These are phyloP conservation scores for Ligustrum vulgare DNA, from an alignment of 257 asterid species.

Conservation along the genomic window DNA sequence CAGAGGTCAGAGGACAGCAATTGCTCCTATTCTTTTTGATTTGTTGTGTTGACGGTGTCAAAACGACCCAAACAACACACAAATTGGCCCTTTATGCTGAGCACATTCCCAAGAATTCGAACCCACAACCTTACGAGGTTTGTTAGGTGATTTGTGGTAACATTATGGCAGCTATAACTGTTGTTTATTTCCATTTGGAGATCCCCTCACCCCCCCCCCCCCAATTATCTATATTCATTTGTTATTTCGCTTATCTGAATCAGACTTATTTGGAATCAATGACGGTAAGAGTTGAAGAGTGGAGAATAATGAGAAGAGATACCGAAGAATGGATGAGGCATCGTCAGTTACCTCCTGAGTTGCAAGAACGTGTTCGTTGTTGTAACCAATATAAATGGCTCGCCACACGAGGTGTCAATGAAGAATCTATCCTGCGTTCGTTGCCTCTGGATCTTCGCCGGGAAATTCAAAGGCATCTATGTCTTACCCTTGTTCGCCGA, in stretches of 20 bases:
- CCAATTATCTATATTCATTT: neutral
- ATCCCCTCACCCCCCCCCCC: neutral
- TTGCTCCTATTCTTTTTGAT: neutral
- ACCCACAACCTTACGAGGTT: too few species aligned
- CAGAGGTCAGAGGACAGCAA: neutral
- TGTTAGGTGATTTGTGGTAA: too few species aligned
- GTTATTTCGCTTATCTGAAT: constrained; percentile 6
- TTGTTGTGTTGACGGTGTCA: neutral
- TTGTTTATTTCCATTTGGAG: neutral
- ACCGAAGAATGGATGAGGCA: constrained; percentile 99
- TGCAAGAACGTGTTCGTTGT: constrained; percentile 90
- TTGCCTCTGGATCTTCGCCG: constrained; percentile 89
- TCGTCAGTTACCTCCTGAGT: constrained; percentile 79
- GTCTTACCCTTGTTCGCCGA: constrained; percentile 94
- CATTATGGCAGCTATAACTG: neutral
- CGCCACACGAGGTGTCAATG: constrained; percentile 92
- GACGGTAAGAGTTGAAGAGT: constrained; percentile 95
- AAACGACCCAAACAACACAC: too few species aligned
- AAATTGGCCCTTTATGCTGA: too few species aligned
- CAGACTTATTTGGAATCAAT: constrained; percentile 89
- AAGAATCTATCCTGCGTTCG: constrained; percentile 69
- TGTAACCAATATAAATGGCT: constrained; percentile 87
- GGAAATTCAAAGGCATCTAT: constrained; percentile 87
- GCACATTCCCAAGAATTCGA: too few species aligned
- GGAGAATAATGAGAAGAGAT: constrained; percentile 88